Evolutionary conservation across 108 stramenopile species (phyloP), one percentile per base, ranked within the genome.

Genomic region (Seminavis robusta): DNA sequence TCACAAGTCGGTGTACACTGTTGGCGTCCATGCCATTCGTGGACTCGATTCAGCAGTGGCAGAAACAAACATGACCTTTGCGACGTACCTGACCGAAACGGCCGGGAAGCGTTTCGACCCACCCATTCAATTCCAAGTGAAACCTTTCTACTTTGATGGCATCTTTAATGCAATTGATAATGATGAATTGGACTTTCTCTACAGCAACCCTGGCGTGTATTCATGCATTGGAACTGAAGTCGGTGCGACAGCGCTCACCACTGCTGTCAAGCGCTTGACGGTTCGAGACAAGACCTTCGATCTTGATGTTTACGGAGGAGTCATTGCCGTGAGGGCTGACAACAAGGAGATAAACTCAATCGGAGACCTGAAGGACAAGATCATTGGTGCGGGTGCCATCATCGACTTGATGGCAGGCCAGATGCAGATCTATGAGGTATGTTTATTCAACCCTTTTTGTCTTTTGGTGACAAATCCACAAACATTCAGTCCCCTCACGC

Each of bases 91-190:
- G 1, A 61, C 60, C 1, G 49, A 8, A 9, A 61, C 60, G 4
- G 60, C 60, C 4, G 60, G 60, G 23, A 17, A 42, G 10, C 4
- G 48, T 19, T 61, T 61, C 38, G 37, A 61, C 17, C 60, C 60
- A n/a, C 60, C 60, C 1, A 51, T 61, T 23, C 7, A 51, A 13
- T 61, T 61, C 17, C 24, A 51, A 15, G 29, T 61, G 13, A 37
- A 47, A 1, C 34, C 45, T 1, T 33, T 47, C 11, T 47, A 19
- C 46, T 34, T 3, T 25, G 4, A 28, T n/a, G n/a, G n/a, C n/a
- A 25, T 59, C 7, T 47, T 59, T 31, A 34, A 10, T 24, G 58
- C 58, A 30, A 59, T 48, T 13, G 46, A 59, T 20, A 50, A 61
- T 17, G 49, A 42, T 17, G 39, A 51, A 29, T 4, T 51, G 21